These are phyloP conservation scores for Pterula multifida DNA, from an alignment of 1,284 basidiomycete genomes.

Conservation along the genomic window DNA sequence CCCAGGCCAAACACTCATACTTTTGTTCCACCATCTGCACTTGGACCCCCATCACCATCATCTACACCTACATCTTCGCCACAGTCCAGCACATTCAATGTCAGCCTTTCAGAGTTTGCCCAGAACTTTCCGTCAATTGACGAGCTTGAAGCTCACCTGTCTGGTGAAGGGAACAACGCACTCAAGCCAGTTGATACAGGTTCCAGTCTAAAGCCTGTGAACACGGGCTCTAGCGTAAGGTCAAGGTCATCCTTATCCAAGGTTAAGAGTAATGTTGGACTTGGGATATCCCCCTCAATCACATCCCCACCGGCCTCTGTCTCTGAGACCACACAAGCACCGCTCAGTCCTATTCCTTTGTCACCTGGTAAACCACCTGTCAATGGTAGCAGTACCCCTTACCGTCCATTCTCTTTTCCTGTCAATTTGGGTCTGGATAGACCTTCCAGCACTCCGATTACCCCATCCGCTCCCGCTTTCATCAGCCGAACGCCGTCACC, in stretches of 20 bases:
- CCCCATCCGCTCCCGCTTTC: background rate
- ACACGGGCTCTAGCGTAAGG: background rate
- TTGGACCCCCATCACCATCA: constrained; percentile 63
- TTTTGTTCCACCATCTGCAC: constrained; percentile 50
- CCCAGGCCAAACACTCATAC: constrained; percentile 26
- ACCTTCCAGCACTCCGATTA: background rate
- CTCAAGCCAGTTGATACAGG: background rate
- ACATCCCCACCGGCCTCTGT: background rate
- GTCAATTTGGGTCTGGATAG: background rate
- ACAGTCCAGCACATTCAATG: constrained; percentile 16
- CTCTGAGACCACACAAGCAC: constrained; percentile 26
- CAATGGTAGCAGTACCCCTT: background rate
- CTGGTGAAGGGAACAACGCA: background rate
- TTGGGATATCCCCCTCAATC: background rate
- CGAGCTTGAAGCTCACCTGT: constrained; percentile 46
- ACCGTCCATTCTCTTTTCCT: background rate
- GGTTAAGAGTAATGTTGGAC: background rate
- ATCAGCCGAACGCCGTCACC: background rate
- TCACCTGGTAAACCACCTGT: constrained; percentile 20
- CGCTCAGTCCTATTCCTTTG: constrained; percentile 35
- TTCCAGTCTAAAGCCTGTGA: background rate
- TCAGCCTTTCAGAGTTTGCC: constrained; percentile 36
- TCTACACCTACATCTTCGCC: constrained; percentile 46
- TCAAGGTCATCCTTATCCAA: background rate
- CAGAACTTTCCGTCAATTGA: constrained; percentile 63